Evolutionary conservation across 2,329 filamentous ascomycete species (phyloP), one percentile per base, ranked within the genome.

Genomic region (Stromatinia cepivora): DNA sequence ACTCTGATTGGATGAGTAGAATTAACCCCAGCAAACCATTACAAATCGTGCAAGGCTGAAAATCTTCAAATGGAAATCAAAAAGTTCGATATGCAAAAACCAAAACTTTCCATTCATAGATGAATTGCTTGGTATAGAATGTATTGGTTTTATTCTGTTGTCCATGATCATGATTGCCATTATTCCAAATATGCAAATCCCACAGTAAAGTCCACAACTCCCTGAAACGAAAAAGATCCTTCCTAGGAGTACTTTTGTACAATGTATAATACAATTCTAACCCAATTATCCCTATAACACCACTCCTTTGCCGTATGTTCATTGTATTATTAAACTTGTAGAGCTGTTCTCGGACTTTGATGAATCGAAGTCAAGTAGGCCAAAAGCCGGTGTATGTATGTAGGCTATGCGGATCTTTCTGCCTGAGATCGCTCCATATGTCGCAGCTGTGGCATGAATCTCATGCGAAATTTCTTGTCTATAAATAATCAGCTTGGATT

Each of bases 381-480:
- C 61, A 28, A n/a, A 52, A 15, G 17, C 13, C 28, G n/a, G 10
- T 64, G n/a, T 52, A 22, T 39, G n/a, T 20, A 25, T 20, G 13
- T 34, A 52, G 17, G 10, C 25, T 39, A 25, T n/a, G 48, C 46
- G n/a, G n/a, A 11, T 15, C 39, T 50, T 22, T 62, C 50, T 22
- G 28, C 31, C 34, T 57, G 54, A 39, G 46, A 52, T 25, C 39
- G 50, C 52, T 62, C 50, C 42, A 42, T 74, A 72, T 66, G 75
- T 36, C 61, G 76, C 67, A 73, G 69, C 61, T 75, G 75, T 39
- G 79, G 79, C n/a, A 77, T 72, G 69, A 81, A 81, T 71, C 76
- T 73, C 76, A 79, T 78, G 13, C 79, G 76, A 65, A 81, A 80
- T 63, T 76, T 79, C 72, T 79, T 81, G 61, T 80, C 79, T 81